Percentiles rank a stretch among this genome's conserved stretches.
Conservation (phyloP, 2,329 filamentous ascomycete genomes). For the Immersiporthe knoxdaviesiana region DNA sequence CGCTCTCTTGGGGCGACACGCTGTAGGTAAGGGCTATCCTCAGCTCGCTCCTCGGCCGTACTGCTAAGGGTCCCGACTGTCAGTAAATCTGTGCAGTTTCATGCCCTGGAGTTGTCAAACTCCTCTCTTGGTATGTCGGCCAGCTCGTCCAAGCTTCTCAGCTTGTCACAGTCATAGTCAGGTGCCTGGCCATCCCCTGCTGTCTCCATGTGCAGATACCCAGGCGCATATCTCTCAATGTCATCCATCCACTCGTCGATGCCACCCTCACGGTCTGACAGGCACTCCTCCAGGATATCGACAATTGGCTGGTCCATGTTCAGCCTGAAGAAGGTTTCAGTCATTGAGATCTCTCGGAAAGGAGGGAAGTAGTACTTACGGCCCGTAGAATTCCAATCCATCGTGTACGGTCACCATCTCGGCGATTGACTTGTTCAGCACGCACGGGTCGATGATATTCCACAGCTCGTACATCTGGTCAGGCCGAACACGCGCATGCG, state of each 20-base stretch:
- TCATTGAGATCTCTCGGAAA: too few relatives aligned
- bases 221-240: slow-evolving; percentile 19
- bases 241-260: slow-evolving; percentile 18
- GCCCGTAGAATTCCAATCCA: not conserved
- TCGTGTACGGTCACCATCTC: not conserved
- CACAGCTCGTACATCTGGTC: not conserved
- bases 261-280: not conserved
- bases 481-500: not conserved
- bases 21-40: not conserved
- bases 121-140: slow-evolving; percentile 8
- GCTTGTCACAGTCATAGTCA: slow-evolving; percentile 6
- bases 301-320: slow-evolving; percentile 10
- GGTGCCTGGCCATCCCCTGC: not conserved
- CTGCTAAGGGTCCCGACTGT: too few relatives aligned
- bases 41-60: too few relatives aligned
- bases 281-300: slow-evolving; percentile 11
- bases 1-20: not conserved
- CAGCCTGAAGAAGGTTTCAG: not conserved
- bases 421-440: slow-evolving; percentile 1
- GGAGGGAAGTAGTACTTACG: not conserved
- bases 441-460: not conserved
- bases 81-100: not conserved
- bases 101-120: not conserved
- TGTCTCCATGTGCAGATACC: slow-evolving; percentile 9
- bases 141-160: not conserved